Percentiles rank a stretch among this genome's conserved stretches.
Evolutionary conservation across 352 stramenopile species (phyloP).

Genomic region (Pythium scleroteichum): DNA sequence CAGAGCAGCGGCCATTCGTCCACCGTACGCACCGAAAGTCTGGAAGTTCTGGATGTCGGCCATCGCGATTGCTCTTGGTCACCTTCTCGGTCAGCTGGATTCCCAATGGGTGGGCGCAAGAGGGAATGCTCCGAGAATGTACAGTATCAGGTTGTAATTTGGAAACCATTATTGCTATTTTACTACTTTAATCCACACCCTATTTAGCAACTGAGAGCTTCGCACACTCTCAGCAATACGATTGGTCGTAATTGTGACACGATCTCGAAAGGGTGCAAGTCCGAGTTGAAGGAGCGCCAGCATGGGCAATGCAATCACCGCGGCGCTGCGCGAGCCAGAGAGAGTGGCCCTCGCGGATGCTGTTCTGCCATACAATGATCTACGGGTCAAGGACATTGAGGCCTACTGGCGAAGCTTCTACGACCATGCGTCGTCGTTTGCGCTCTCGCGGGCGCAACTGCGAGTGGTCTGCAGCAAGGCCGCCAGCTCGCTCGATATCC

Average conservation of each 20-base stretch:
- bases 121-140: constrained; percentile 2
- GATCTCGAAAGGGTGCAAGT: constrained; percentile 19
- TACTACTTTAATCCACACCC: too few relatives aligned
- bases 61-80: constrained; percentile 46
- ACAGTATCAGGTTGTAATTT: neutral
- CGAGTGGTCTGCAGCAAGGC: constrained; percentile 63
- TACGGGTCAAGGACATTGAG: constrained; percentile 71
- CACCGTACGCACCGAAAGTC: constrained; percentile 74
- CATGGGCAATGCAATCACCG: constrained; percentile 65
- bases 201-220: constrained; percentile 11
- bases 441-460: constrained; percentile 59
- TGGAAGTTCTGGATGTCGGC: constrained; percentile 90
- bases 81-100: constrained; percentile 21
- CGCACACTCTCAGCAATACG: too few relatives aligned
- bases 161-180: neutral
- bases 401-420: constrained; percentile 85
- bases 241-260: constrained; percentile 27
- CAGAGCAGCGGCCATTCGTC: neutral
- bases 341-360: constrained; percentile 51
- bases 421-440: constrained; percentile 71
- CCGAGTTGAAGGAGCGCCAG: constrained; percentile 4
- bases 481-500: constrained; percentile 36
- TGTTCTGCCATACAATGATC: constrained; percentile 75
- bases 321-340: constrained; percentile 46
- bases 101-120: constrained; percentile 32